Percentiles rank a stretch among this genome's conserved stretches.
phyloP scores from a whole-genome alignment of 2,329 filamentous ascomycete species.

The Sclerotiophoma versabilis region DNA sequence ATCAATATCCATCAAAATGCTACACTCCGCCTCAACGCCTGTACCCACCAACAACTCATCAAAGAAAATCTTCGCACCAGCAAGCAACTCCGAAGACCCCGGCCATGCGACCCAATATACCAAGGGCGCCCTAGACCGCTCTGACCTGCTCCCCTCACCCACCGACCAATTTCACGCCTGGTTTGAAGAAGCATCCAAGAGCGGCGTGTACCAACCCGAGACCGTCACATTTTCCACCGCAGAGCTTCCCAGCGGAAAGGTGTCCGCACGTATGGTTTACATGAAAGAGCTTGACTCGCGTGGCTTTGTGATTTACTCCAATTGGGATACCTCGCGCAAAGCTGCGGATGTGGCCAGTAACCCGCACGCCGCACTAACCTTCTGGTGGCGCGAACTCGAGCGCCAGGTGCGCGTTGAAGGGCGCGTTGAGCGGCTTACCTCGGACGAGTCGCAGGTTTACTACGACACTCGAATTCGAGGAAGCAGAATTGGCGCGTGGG shows the following conservation, averaged over 20 bases:
- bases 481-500: conserved; percentile 89
- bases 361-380: conserved; percentile 80
- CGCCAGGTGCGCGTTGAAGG: conserved; percentile 93
- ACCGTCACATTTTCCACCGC: conserved; percentile 89
- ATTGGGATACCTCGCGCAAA: conserved; percentile 80
- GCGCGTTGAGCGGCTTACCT: conserved; percentile 67
- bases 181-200: conserved; percentile 76
- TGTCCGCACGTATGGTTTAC: conserved; percentile 88
- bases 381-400: conserved; percentile 88
- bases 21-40: conserved; percentile 29
- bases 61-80: conserved; percentile 67
- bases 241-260: conserved; percentile 79
- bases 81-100: conserved; percentile 58
- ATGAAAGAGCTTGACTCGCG: conserved; percentile 87
- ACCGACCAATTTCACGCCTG: conserved; percentile 87
- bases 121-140: conserved; percentile 66
- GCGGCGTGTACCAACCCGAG: conserved; percentile 77
- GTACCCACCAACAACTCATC: conserved; percentile 17
- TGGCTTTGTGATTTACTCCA: conserved; percentile 93
- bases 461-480: conserved; percentile 75
- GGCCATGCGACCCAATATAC: conserved; percentile 80
- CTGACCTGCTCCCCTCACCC: conserved; percentile 70
- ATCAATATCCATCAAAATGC: conserved; percentile 21
- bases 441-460: conserved; percentile 74
- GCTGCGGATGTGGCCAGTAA: conserved; percentile 75